Base-by-base conservation (phyloP, 75 land plant species). In the Azolla pinnata region DNA sequence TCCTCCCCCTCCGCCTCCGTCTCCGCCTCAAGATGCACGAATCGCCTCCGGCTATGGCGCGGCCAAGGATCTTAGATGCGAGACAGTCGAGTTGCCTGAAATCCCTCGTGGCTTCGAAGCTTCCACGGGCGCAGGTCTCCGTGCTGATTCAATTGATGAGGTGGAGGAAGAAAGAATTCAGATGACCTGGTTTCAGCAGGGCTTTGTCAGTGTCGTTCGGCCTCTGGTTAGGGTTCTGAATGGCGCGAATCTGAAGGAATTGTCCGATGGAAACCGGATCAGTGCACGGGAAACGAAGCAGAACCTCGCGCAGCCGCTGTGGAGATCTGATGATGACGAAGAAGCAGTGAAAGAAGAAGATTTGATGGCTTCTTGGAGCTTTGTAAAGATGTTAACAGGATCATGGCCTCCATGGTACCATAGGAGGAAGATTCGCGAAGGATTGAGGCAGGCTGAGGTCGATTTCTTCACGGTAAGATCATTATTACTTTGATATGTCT, bases 401-500 rank as follows among this genome's bases (percentile, higher is more conserved):
- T 57, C 73, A 20, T 32, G 44, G 12, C 33, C 60, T 7, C 54
- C 60, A 20, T 67, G 38, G 24, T 44, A 44, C 8, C 21, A 55
- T 21, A 63, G 73, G 21, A 51, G 31, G 1, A 70, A 62, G 45
- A 33, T 70, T 32, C 35, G 34, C 31, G 58, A 45, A 27, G 56
- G 44, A 18, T 57, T 63, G 29, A 59, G 67, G 28, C 52, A 59
- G 30, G 60, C 67, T 14, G 67, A 70, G 52, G 51, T 27, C 10
- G 73, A 70, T 54, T 56, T 70, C 57, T 63, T 70, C 18, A 42
- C 59, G 1, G 73, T 70, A 63, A 10, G 71, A n/a, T n/a, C n/a
- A n/a, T n/a, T n/a, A n/a, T n/a, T n/a, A n/a, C n/a, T n/a, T n/a
- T n/a, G n/a, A n/a, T n/a, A n/a, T n/a, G n/a, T n/a, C 42, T 23